These are phyloP conservation scores for Neurospora discreta DNA, from an alignment of 495 filamentous ascomycete genomes.

Conservation along the genomic window DNA sequence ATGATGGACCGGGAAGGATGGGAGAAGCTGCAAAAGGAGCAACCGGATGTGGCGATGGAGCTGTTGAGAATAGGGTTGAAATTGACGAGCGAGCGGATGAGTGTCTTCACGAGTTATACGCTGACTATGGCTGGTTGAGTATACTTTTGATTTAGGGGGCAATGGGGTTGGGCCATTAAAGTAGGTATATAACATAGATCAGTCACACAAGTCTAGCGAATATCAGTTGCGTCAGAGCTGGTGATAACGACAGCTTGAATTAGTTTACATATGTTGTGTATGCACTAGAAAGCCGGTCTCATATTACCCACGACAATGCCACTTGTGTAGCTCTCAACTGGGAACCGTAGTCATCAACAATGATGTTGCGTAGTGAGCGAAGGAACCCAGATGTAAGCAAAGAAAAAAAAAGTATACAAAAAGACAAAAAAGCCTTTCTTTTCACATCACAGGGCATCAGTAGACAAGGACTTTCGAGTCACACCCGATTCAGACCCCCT, in stretches of 20 bases:
- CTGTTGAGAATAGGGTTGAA: constrained; percentile 75
- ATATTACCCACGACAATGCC: too few species aligned
- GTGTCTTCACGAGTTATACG: constrained; percentile 61
- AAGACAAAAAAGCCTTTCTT: not conserved
- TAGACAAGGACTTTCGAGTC: not conserved
- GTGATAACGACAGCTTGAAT: too few species aligned
- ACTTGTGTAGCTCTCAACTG: too few species aligned
- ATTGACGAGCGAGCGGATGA: constrained; percentile 81
- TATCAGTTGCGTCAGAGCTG: not conserved
- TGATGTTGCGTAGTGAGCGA: too few species aligned
- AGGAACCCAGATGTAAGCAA: not conserved
- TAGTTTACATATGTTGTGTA: too few species aligned
- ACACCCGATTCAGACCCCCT: not conserved
- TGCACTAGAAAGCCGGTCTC: too few species aligned
- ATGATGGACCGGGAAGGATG: constrained; percentile 58
- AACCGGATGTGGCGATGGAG: constrained; percentile 71
- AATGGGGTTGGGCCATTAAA: too few species aligned
- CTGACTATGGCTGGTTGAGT: constrained; percentile 25
- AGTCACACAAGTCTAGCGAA: not conserved
- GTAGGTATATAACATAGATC: not conserved
- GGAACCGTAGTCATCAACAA: too few species aligned
- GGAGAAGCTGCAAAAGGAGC: constrained; percentile 53
- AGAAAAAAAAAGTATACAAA: not conserved
- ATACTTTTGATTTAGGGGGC: not conserved
- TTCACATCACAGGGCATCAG: not conserved